These are phyloP conservation scores for Arbutus unedo DNA, from an alignment of 148 eudicot species.

Conservation along the genomic window DNA sequence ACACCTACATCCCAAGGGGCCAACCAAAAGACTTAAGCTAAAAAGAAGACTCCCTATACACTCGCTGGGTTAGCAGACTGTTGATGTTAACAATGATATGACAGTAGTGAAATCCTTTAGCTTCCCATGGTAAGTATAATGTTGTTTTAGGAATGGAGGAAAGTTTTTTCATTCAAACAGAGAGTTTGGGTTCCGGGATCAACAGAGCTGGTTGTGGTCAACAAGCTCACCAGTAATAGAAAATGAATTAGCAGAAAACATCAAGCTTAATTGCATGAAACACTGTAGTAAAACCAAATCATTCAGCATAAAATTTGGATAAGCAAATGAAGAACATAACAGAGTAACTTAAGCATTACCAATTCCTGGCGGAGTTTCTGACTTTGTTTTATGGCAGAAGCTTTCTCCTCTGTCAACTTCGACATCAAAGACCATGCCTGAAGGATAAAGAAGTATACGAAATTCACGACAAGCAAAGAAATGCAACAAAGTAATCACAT, in stretches of 20 bases:
- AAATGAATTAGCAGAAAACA: not conserved
- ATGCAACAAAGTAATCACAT: not conserved
- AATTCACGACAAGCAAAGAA: not conserved
- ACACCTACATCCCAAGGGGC: not conserved
- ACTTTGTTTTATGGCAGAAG: slow-evolving; percentile 61
- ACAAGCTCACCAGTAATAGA: too few relatives aligned
- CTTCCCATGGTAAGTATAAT: not conserved
- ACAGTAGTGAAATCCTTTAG: not conserved
- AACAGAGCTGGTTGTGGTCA: too few relatives aligned
- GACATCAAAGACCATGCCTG: slow-evolving; percentile 59
- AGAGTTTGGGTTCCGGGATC: too few relatives aligned
- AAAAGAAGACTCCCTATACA: not conserved
- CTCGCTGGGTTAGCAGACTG: not conserved
- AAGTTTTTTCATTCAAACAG: too few relatives aligned
- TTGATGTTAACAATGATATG: not conserved
- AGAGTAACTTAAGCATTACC: slow-evolving; percentile 13
- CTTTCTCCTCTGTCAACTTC: slow-evolving; percentile 76
- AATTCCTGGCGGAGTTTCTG: slow-evolving; percentile 74
- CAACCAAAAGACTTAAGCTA: not conserved
- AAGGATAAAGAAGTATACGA: not conserved
- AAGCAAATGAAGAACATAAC: slow-evolving; percentile 4
- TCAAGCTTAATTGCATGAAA: slow-evolving; percentile 7
- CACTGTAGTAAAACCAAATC: not conserved
- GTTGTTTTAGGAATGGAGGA: too few relatives aligned
- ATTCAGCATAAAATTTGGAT: not conserved